Base-by-base conservation (phyloP, 148 eudicot species). In the Arbutus unedo region DNA sequence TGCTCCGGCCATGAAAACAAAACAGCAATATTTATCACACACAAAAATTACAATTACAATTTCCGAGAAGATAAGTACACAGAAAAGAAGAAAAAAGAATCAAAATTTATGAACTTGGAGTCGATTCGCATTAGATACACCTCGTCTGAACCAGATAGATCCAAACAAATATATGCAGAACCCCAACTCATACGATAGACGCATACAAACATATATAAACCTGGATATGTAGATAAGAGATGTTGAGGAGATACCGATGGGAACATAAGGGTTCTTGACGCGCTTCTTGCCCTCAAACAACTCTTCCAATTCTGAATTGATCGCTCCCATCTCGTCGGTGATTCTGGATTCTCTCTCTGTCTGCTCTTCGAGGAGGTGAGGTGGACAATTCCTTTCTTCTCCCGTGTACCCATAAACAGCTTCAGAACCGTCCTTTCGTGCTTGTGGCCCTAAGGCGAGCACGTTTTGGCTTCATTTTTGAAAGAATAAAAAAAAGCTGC, bases 261-360 rank as follows among this genome's bases (percentile, higher is more conserved):
- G 97, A 56, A 93, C 97, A n/a, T 91, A 78, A 77, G 95, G 97
- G 85, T 93, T 93, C 74, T 79, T 89, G 67, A 88, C 86, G 41
- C 93, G 91, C 87, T 93, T 93, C 75, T 91, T 91, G 76, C 76
- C 89, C 41, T 82, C 80, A 73, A 93, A 93, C 68, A 91, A 76
- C 2, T 82, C 88, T 25, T 90, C 91, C 6, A 90, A 18, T 48
- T 86, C 87, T 13, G 83, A 48, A 82, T 84, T 82, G 54, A 83
- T 68, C n/a, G 87, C 31, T 81, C 85, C 90, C 88, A 86, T 88
- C 62, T 75, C 38, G 38, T 31, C 1, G 38, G 38, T 31, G 38
- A 31, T 31, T 31, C 38, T 31, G 0, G 38, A 31, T 31, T 31
- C 38, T 31, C 38, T 31, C 38, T 31, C 38, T 31, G 38, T 0